A percentile compares a stretch with the other conserved stretches of the same genome.
Conservation (phyloP, 1,284 basidiomycete genomes). For the Marasmius tenuissimus region DNA sequence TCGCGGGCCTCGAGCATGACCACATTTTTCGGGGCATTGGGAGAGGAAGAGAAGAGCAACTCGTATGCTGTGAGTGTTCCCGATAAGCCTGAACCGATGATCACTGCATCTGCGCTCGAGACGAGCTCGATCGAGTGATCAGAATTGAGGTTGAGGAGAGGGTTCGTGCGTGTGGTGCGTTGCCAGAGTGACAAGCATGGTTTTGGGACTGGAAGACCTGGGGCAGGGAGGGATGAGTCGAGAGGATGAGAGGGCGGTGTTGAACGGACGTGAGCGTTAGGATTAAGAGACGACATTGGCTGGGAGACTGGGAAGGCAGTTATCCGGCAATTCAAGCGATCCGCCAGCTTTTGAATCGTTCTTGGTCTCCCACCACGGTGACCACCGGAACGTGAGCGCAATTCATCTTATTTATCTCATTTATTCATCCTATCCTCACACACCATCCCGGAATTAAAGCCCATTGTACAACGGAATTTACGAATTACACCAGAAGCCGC, state of each 20-base stretch:
- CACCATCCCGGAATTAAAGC: too few relatives aligned
- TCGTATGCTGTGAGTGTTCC: conserved; percentile 16
- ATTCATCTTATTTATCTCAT: too few relatives aligned
- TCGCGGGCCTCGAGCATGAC: conserved; percentile 18
- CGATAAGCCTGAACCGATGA: conserved; percentile 18
- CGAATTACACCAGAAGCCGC: too few relatives aligned
- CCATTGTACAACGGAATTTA: too few relatives aligned
- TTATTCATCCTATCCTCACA: too few relatives aligned
- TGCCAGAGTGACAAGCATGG: conserved; percentile 19
- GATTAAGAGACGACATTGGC: background rate
- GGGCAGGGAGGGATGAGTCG: conserved; percentile 2
- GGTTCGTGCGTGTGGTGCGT: conserved; percentile 11
- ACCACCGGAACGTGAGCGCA: too few relatives aligned
- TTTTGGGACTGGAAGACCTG: conserved; percentile 14
- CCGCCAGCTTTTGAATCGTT: background rate
- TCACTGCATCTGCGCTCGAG: conserved; percentile 12
- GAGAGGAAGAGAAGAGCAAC: conserved; percentile 8
- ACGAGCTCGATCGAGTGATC: conserved; percentile 2
- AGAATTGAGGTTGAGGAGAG: conserved; percentile 4
- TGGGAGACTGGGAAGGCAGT: too few relatives aligned
- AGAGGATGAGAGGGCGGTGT: background rate
- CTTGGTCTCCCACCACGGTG: too few relatives aligned
- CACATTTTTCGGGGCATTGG: conserved; percentile 15
- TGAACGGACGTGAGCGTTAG: background rate
- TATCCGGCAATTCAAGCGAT: too few relatives aligned